Evolutionary conservation across 2,329 filamentous ascomycete genomes (phyloP), one percentile per base, ranked within the genome.

Genomic region (Neofusicoccum laricinum): DNA sequence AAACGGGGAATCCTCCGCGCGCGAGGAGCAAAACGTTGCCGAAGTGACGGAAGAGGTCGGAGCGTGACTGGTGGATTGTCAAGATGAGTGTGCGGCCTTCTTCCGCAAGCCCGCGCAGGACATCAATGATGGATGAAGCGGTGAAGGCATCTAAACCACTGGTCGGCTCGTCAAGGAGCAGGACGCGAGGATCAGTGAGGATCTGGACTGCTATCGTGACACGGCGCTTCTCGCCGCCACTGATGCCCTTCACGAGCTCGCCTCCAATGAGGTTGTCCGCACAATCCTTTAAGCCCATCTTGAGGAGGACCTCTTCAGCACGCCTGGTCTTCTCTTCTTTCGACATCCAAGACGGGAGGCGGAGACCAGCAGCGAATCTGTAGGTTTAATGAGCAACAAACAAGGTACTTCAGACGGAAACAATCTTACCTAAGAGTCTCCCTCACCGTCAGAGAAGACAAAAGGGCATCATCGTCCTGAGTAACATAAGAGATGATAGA

Each of bases 161-260:
- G 0, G 90, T 90, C 0, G 91, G 90, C 68, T 93, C 90, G 66
- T 93, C 90, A 0, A 93, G 82, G 0, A 93, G 79, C 1, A 93
- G 77, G 2, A 93, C 84, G 1, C 87, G 85, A 1, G 90, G 90
- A 65, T 92, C 89, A 0, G 89, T 93, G 11, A 93, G 80, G 6
- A 93, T 88, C 69, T 93, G 90, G 0, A 92, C 86, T 0, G 90
- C 90, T 66, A 93, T 92, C 2, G 88, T 90, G 5, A 93, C 89
- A 63, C 91, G 84, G 2, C 90, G 83, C 76, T 92, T 93, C 75
- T 93, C 90, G 17, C 91, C 91, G 2, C 90, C 90, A 8, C 89
- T 92, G 34, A 93, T 92, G 0, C 90, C 90, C 72, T 93, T 93
- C 68, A 91, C 82, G 3, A 90, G 75, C 8, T 91, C 88, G 64